phyloP scores from a whole-genome alignment of 192 early-diverging fungal genomes.

The Cladochytrium replicatum region DNA sequence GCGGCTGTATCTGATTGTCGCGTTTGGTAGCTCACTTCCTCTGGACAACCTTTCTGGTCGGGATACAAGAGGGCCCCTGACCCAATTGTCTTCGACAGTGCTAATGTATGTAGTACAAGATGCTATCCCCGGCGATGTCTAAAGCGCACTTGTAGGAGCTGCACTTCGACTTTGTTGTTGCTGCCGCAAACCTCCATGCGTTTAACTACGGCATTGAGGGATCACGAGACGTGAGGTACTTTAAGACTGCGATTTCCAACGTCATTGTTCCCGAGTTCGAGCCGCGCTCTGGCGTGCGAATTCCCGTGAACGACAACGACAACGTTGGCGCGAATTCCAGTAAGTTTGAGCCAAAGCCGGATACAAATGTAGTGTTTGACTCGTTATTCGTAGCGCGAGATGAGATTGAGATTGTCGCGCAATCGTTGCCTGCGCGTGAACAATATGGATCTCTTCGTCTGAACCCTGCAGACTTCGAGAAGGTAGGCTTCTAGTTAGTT shows the following conservation, averaged over 20 bases:
- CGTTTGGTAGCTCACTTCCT: slow-evolving; percentile 55
- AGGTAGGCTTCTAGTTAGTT: slow-evolving; percentile 35
- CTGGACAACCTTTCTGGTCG: slow-evolving; percentile 91
- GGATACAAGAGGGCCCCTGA: slow-evolving; percentile 92
- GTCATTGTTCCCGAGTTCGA: slow-evolving; percentile 71
- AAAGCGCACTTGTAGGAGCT: slow-evolving; percentile 22
- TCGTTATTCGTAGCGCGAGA: slow-evolving; percentile 12
- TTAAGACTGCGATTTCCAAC: slow-evolving; percentile 47
- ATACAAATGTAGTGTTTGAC: neutral
- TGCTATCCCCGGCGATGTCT: neutral
- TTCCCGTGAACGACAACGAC: slow-evolving; percentile 91
- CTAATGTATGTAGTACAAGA: slow-evolving; percentile 38
- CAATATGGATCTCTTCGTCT: slow-evolving; percentile 75
- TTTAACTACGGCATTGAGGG: slow-evolving; percentile 93
- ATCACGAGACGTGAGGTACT: slow-evolving; percentile 54
- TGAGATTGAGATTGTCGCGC: slow-evolving; percentile 57
- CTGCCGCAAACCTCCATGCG: slow-evolving; percentile 88
- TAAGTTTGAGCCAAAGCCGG: neutral
- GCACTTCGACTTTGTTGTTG: slow-evolving; percentile 85
- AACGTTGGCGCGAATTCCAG: too few relatives aligned
- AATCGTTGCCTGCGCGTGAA: slow-evolving; percentile 65
- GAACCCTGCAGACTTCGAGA: slow-evolving; percentile 91
- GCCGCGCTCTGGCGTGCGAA: slow-evolving; percentile 90
- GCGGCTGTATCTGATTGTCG: neutral
- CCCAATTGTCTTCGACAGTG: slow-evolving; percentile 66